Percentiles rank a stretch among this genome's conserved stretches.
Evolutionary conservation across 768 basidiomycete genomes (phyloP).

Genomic region (Terana coerulea): DNA sequence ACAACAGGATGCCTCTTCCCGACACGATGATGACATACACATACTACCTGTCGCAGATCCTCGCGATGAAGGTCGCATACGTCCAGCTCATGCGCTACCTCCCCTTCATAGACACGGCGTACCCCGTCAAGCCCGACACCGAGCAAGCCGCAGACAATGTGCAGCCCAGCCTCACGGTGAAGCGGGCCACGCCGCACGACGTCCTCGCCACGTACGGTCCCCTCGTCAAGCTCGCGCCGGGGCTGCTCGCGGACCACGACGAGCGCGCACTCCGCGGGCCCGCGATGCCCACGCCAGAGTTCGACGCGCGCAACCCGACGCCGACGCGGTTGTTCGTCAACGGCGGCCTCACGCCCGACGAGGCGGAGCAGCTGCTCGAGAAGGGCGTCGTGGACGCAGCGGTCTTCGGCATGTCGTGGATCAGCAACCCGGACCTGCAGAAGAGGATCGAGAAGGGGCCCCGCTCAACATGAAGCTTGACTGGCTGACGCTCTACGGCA

Average conservation of each 20-base stretch:
- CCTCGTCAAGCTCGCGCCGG: constrained; percentile 2
- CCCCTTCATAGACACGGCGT: background rate
- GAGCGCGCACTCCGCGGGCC: constrained; percentile 3
- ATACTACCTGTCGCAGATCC: background rate
- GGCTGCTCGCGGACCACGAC: background rate
- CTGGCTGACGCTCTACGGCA: constrained; percentile 2
- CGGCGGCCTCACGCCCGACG: background rate
- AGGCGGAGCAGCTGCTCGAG: constrained; percentile 2
- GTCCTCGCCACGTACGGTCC: constrained; percentile 9
- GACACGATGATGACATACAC: constrained; percentile 3
- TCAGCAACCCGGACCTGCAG: constrained; percentile 10
- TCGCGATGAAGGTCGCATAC: constrained; percentile 1
- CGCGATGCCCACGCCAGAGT: background rate
- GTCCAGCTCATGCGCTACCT: constrained; percentile 1
- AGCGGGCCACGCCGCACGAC: constrained; percentile 3
- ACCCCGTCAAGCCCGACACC: too few species aligned
- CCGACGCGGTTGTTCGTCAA: constrained; percentile 10
- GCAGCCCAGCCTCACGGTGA: too few species aligned
- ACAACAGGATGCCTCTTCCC: background rate
- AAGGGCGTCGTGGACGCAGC: constrained; percentile 5
- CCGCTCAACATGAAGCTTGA: background rate
- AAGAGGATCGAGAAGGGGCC: constrained; percentile 4
- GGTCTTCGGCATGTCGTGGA: constrained; percentile 6
- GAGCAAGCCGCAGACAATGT: too few species aligned
- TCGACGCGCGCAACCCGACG: constrained; percentile 6